phyloP scores from a whole-genome alignment of 139 green algal species.

The Tetratostichococcus sp. region DNA sequence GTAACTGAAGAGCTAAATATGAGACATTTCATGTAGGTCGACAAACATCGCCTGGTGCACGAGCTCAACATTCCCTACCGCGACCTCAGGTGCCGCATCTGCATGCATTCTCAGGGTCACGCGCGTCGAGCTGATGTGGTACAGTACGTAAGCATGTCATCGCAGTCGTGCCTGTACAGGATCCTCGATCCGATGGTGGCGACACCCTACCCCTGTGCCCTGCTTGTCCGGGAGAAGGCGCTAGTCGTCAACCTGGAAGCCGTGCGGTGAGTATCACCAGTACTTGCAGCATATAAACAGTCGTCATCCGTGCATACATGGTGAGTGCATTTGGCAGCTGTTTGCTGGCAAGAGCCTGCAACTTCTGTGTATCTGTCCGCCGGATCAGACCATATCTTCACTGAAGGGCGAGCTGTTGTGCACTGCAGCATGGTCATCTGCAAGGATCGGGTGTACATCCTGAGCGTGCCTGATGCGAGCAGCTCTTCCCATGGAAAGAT shows the following conservation, averaged over 20 bases:
- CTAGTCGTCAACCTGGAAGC: slow-evolving; percentile 32
- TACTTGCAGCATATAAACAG: too few species aligned
- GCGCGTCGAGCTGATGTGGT: too few species aligned
- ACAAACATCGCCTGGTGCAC: slow-evolving; percentile 29
- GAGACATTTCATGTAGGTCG: slow-evolving; percentile 14
- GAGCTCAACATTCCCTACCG: slow-evolving; percentile 33
- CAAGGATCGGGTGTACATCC: slow-evolving; percentile 27
- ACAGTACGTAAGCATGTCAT: too few species aligned
- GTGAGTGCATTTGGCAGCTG: too few species aligned
- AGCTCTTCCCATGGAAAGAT: background rate
- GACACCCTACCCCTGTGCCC: background rate
- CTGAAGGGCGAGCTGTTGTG: too few species aligned
- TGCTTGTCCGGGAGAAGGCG: slow-evolving; percentile 33
- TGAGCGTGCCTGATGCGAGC: slow-evolving; percentile 23
- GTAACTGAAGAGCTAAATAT: too few species aligned
- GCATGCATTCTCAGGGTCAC: too few species aligned
- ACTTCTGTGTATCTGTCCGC: too few species aligned
- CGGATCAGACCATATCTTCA: too few species aligned
- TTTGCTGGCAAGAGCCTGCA: too few species aligned
- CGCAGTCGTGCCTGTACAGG: background rate
- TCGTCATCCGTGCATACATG: too few species aligned
- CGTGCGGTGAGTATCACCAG: background rate
- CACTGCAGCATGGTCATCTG: slow-evolving; percentile 22
- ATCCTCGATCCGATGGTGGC: background rate
- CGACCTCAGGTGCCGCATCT: slow-evolving; percentile 18